phyloP scores from a whole-genome alignment of 1,284 basidiomycete species.

The Quambalaria eucalypti region DNA sequence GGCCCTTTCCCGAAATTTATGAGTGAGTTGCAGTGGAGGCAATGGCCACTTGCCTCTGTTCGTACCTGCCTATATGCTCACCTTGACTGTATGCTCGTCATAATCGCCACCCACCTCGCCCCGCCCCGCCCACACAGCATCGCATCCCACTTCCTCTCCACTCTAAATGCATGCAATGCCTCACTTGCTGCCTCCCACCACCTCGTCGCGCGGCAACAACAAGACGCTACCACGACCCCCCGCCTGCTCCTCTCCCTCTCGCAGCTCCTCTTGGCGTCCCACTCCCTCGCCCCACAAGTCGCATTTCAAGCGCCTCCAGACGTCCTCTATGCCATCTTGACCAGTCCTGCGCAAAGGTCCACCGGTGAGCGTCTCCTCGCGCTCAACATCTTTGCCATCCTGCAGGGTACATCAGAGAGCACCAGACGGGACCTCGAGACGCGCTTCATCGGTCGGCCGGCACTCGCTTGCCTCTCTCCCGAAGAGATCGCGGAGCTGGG shows the following conservation, averaged over 20 bases:
- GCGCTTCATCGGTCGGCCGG: constrained; percentile 9
- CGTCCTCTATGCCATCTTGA: constrained; percentile 14
- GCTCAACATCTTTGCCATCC: constrained; percentile 16
- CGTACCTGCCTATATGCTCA: no score
- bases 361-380: constrained; percentile 27
- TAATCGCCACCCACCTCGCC: neutral
- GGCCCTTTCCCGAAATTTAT: constrained; percentile 26
- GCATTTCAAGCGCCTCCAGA: neutral
- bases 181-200: no score
- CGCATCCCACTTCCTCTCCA: no score
- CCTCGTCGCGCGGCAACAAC: no score
- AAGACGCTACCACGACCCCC: neutral
- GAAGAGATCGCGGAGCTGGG: neutral
- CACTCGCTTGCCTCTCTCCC: neutral
- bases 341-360: constrained; percentile 15
- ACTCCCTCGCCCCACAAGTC: constrained; percentile 1
- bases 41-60: no score
- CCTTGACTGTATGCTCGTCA: no score
- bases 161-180: no score
- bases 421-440: constrained; percentile 14
- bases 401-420: no score
- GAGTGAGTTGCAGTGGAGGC: no score
- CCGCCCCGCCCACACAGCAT: neutral
- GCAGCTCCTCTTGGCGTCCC: constrained; percentile 14
- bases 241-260: constrained; percentile 10